Percentiles rank a stretch among this genome's conserved stretches.
These are phyloP conservation scores for Leucoagaricus sp. DNA, from an alignment of 1,284 basidiomycete species.

Conservation along the genomic window DNA sequence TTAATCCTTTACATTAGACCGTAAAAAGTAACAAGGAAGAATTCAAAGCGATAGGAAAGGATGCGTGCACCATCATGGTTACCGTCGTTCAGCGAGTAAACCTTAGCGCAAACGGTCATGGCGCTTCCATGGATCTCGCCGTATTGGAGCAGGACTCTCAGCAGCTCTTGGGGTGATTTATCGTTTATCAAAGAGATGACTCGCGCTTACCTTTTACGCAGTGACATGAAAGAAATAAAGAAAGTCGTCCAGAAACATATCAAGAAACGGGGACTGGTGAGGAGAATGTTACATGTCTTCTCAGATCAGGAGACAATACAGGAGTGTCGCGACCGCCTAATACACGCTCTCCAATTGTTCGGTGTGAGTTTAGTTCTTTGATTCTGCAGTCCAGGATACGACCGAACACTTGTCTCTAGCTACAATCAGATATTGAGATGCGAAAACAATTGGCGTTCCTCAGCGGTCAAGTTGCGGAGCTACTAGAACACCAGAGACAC, in stretches of 20 bases:
- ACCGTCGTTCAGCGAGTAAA: constrained; percentile 5
- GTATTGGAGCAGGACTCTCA: neutral
- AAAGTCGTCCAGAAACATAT: neutral
- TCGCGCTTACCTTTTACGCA: neutral
- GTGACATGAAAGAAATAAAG: neutral
- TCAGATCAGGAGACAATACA: neutral
- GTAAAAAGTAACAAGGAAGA: constrained; percentile 3
- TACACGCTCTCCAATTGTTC: neutral
- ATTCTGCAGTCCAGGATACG: neutral
- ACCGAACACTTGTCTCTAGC: neutral
- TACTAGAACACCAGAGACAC: neutral
- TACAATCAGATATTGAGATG: constrained; percentile 6
- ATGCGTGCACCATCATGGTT: constrained; percentile 3
- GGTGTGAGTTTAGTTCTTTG: neutral
- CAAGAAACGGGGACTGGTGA: neutral
- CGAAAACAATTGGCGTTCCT: neutral
- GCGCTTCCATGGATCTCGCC: neutral
- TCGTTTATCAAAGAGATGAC: neutral
- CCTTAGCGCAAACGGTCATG: neutral
- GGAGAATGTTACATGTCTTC: neutral
- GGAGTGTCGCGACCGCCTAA: neutral
- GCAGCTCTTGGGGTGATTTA: neutral
- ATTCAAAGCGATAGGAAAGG: constrained; percentile 5
- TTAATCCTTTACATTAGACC: neutral
- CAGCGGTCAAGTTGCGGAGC: neutral